A percentile compares a stretch with the other conserved stretches of the same genome.
phyloP scores from a whole-genome alignment of 257 asterid genomes.

The Salvia miltiorrhiza region DNA sequence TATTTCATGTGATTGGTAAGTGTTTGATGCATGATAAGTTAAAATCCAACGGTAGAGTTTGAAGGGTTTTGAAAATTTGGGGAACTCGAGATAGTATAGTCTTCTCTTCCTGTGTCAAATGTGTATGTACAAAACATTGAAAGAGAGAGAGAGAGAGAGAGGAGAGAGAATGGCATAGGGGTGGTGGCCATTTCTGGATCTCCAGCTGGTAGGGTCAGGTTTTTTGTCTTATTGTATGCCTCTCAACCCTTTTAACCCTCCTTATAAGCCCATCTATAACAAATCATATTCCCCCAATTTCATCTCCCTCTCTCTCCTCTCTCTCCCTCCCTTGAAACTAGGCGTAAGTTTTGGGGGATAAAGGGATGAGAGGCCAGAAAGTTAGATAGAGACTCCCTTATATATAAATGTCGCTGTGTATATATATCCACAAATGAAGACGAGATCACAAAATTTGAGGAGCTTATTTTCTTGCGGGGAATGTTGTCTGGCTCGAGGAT shows the following conservation, averaged over 20 bases:
- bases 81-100: constrained; percentile 9
- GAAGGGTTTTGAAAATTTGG: neutral
- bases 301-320: constrained; percentile 2
- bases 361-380: constrained; percentile 27
- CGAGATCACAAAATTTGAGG: constrained; percentile 8
- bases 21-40: neutral
- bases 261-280: constrained; percentile 21
- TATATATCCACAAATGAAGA: neutral
- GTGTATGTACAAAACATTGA: neutral
- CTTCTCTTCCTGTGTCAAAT: neutral
- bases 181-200: constrained; percentile 28
- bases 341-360: constrained; percentile 62
- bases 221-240: constrained; percentile 34
- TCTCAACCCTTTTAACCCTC: constrained; percentile 21
- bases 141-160: neutral
- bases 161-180: constrained; percentile 3
- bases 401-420: neutral
- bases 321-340: constrained; percentile 39
- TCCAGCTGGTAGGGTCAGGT: constrained; percentile 44
- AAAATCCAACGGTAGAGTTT: constrained; percentile 3
- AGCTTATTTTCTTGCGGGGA: constrained; percentile 44
- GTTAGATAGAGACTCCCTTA: constrained; percentile 1
- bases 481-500: constrained; percentile 64
- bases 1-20: neutral
- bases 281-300: constrained; percentile 22